Conservation (phyloP, 345 rosid genomes). For the Eucalyptus melliodora region DNA sequence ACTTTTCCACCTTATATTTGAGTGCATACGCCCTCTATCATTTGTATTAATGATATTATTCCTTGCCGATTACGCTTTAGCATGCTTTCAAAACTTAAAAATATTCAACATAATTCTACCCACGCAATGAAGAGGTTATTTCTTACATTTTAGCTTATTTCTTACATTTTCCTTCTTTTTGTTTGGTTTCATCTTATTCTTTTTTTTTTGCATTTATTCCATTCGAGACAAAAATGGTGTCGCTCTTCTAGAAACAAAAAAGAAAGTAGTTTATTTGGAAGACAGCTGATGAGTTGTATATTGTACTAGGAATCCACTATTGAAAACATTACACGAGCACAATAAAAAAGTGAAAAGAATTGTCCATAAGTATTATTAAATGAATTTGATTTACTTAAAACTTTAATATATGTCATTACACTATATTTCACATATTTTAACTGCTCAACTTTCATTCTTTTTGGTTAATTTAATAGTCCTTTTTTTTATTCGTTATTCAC, state of each 20-base stretch:
- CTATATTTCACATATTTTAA: neutral
- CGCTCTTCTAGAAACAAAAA: neutral
- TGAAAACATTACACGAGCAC: neutral
- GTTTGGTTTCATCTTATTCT: neutral
- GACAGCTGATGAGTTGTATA: neutral
- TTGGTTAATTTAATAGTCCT: neutral
- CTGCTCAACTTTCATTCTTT: neutral
- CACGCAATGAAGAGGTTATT: neutral
- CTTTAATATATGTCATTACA: neutral
- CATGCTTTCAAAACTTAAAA: neutral
- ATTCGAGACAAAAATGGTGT: neutral
- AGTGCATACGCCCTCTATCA: neutral
- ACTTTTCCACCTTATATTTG: neutral
- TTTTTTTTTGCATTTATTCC: fast-evolving
- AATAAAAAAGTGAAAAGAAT: neutral
- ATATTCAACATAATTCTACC: neutral
- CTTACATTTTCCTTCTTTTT: neutral
- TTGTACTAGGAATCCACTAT: neutral
- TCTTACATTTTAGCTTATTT: neutral
- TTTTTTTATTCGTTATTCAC: neutral
- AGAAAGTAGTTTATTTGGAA: neutral
- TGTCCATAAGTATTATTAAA: neutral
- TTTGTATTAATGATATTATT: neutral
- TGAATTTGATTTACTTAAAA: neutral
- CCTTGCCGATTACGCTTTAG: neutral